Evolutionary conservation across 169 alveolate species (phyloP).

Genomic region (Theileria orientalis): DNA sequence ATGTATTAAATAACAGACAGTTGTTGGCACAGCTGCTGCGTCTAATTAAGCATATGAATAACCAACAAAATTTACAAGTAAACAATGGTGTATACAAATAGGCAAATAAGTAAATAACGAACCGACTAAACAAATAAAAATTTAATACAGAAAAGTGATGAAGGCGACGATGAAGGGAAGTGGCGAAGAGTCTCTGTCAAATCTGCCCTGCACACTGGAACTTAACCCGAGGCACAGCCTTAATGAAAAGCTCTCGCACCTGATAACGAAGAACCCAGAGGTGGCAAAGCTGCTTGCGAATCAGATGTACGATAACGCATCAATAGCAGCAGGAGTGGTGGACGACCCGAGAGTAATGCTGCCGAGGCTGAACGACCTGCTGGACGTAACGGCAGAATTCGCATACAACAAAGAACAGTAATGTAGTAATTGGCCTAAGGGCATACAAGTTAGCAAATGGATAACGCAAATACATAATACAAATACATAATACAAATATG

Average conservation of each 20-base stretch:
- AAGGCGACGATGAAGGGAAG: constrained; percentile 78
- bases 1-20: no score
- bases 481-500: no score
- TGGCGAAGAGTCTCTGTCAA: constrained; percentile 64
- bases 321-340: constrained; percentile 89
- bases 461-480: not conserved
- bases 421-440: no score
- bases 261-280: constrained; percentile 68
- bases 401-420: constrained; percentile 74
- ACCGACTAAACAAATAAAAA: constrained; percentile 4
- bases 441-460: no score
- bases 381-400: constrained; percentile 74
- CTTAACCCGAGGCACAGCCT: constrained; percentile 79
- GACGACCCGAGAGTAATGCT: constrained; percentile 88
- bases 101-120: no score
- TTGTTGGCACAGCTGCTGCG: no score
- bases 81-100: no score
- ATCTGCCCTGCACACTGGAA: constrained; percentile 81
- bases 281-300: constrained; percentile 75
- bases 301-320: constrained; percentile 87
- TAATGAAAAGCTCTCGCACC: constrained; percentile 67
- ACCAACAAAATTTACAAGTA: no score
- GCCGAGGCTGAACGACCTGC: constrained; percentile 78
- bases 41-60: no score
- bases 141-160: constrained; percentile 64